These are phyloP conservation scores for Chalciporus piperatus DNA, from an alignment of 768 basidiomycete genomes.

Conservation along the genomic window DNA sequence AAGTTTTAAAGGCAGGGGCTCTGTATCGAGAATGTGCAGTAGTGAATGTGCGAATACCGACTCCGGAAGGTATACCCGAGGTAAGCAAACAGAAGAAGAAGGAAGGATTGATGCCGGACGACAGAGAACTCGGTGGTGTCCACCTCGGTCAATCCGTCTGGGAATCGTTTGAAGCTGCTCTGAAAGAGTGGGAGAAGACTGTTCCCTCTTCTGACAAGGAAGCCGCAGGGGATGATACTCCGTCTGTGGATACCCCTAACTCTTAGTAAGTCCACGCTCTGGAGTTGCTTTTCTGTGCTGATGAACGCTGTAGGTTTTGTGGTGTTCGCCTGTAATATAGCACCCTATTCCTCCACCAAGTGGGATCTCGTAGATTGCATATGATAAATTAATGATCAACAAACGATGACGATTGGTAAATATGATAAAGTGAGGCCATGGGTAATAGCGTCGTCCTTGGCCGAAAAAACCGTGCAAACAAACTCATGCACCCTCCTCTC, in stretches of 20 bases:
- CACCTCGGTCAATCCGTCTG: constrained; percentile 64
- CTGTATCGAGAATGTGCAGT: constrained; percentile 76
- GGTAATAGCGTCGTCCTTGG: constrained; percentile 1
- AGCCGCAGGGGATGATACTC: constrained; percentile 20
- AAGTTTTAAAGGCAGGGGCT: constrained; percentile 75
- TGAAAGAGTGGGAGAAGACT: constrained; percentile 64
- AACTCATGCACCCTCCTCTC: constrained; percentile 13
- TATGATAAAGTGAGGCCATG: constrained; percentile 25
- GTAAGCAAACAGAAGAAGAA: constrained; percentile 27
- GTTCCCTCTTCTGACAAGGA: constrained; percentile 20
- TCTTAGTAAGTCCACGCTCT: constrained; percentile 10
- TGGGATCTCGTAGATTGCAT: constrained; percentile 2
- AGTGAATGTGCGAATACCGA: constrained; percentile 44
- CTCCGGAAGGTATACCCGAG: constrained; percentile 18
- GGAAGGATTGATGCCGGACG: constrained; percentile 47
- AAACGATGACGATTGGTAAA: constrained; percentile 16
- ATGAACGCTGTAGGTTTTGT: constrained; percentile 2
- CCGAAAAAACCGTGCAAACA: no score
- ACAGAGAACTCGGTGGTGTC: constrained; percentile 72
- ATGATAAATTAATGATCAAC: constrained; percentile 26
- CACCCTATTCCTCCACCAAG: neutral
- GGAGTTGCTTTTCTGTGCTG: neutral
- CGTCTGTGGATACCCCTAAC: constrained; percentile 23
- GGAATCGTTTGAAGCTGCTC: constrained; percentile 68
- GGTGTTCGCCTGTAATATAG: neutral